Evolutionary conservation across 139 green algal species (phyloP), one percentile per base, ranked within the genome.

Genomic region (Haematococcus sp.): DNA sequence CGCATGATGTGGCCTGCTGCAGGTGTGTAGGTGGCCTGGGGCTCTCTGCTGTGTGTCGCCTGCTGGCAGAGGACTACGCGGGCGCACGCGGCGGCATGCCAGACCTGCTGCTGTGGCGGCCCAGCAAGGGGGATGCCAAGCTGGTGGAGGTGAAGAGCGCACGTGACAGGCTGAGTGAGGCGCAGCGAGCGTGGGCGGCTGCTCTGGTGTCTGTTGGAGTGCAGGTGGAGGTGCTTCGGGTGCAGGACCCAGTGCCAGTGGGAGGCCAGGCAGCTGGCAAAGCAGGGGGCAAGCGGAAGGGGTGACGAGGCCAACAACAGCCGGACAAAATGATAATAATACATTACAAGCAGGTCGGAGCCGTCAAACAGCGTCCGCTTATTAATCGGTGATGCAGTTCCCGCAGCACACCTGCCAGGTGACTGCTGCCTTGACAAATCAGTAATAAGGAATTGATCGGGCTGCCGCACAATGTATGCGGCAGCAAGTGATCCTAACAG

Each of bases 91-190:
- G 90, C 32, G 92, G 91, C 43, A 91, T 97, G 89, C 93, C 93
- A 1, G 93, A 97, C 78, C 74, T 97, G 80, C 76, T 97, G 77
- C 85, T 97, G 73, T 97, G 91, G 93, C 76, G 80, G 33, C 72
- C 80, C 1, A 13, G 49, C 13, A 25, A 54, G 49, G 65, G 46
- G 5, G 71, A 81, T 27, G 79, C 79, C 17, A 76, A 75, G 73
- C 69, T 88, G 54, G 56, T 34, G 22, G 80, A 84, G 71, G 80
- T 86, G 49, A 84, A 84, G 78, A 27, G 59, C 11, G 4, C 32
- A 22, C 4, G 35, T 3, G 35, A 97, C 77, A 74, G 83, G 15
- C 84, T 97, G 71, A 92, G 84, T 7, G 81, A 94, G 56, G 79
- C 93, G 70, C 93, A 97, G 79, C 78, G 88, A 4, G 86, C 86